Conservation (phyloP, 2,329 filamentous ascomycete species). For the Orbilia javanica region DNA sequence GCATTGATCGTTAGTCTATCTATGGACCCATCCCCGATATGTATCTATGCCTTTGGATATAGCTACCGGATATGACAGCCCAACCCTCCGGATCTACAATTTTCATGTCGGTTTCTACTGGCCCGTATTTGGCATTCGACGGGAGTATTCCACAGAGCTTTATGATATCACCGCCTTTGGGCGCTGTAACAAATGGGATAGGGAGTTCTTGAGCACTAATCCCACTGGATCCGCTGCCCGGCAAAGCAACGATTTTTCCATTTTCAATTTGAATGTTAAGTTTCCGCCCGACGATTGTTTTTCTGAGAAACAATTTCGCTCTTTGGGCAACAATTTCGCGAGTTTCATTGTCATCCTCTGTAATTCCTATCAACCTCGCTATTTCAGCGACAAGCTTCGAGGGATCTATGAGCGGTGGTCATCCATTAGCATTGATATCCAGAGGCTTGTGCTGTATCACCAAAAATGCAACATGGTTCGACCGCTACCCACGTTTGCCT, state of each 20-base stretch:
- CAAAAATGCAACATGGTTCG: neutral
- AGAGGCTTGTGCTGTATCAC: neutral
- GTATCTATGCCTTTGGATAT: neutral
- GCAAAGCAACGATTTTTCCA: constrained; percentile 28
- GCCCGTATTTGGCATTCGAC: constrained; percentile 4
- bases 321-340: constrained; percentile 31
- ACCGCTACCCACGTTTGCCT: constrained; percentile 34
- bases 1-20: neutral
- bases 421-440: neutral
- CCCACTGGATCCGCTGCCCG: constrained; percentile 39
- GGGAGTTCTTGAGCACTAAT: constrained; percentile 48
- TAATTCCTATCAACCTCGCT: constrained; percentile 35
- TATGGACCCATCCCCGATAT: neutral
- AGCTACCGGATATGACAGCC: constrained; percentile 48
- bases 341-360: constrained; percentile 50
- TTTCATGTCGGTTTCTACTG: constrained; percentile 41
- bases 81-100: constrained; percentile 48
- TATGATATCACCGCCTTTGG: constrained; percentile 24
- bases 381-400: constrained; percentile 45
- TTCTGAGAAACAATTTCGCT: constrained; percentile 40
- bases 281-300: constrained; percentile 46
- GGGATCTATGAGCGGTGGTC: constrained; percentile 20
- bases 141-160: constrained; percentile 48
- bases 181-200: constrained; percentile 9
- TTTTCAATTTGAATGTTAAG: constrained; percentile 43